Base-by-base conservation (phyloP, 2,329 filamentous ascomycete genomes). In the Colletotrichum orchidophilum region DNA sequence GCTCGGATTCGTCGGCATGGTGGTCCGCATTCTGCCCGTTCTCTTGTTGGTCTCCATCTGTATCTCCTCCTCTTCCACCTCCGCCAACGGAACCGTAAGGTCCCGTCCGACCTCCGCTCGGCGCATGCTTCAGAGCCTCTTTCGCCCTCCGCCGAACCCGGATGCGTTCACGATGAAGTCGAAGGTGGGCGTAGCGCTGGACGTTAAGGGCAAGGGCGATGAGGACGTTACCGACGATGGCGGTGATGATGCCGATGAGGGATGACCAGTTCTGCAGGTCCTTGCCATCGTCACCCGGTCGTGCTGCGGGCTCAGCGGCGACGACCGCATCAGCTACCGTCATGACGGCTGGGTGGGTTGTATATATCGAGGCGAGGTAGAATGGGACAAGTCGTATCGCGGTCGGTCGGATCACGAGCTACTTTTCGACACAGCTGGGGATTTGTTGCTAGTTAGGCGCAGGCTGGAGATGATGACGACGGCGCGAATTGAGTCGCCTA, bases 171-270 rank as follows among this genome's bases (percentile, higher is more conserved):
- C 91, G 88, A 73, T 94, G 91, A 73, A 99, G 87, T 67, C 92
- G 90, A 68, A 96, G 94, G 79, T 99, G 96, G 39, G 96, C 96
- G 80, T 98, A 98, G 74, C 96, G 91, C 82, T 99, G 96, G 60
- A 97, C 96, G 79, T 99, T 99, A 72, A 99, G 89, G 13, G 96
- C 96, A 73, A 99, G 91, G 1, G 96, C 97, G 75, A 99, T 98
- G 63, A 99, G 88, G 39, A 98, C 86, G 78, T 99, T 99, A 66
- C 96, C 96, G 62, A 93, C 88, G 77, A 99, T 97, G 61, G 96
- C 95, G 3, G 95, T 97, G 64, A 96, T 83, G 77, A 99, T 98
- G 76, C 96, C 96, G 78, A 99, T 98, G 64, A 98, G 86, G 29
- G 95, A 97, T 57, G 95, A 97, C 95, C 96, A 98, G 80, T 91